Percentiles rank a stretch among this genome's conserved stretches.
Evolutionary conservation across 2,329 filamentous ascomycete species (phyloP).

Genomic region (Colletotrichum destructivum): DNA sequence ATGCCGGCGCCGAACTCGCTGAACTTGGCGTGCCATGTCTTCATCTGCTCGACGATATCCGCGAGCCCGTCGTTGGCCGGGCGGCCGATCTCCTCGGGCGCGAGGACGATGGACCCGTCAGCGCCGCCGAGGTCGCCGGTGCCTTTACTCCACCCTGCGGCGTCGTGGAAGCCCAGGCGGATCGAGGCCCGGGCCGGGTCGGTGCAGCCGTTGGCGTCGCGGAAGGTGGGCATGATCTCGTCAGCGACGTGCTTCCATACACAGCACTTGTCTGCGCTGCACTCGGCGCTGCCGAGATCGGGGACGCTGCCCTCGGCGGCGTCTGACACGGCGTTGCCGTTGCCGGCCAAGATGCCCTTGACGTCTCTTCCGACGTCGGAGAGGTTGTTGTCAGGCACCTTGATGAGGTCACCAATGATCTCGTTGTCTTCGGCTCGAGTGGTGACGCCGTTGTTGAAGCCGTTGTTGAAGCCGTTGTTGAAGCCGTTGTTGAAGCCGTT

Average conservation of each 20-base stretch:
- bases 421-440: slow-evolving; percentile 23
- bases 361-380: slow-evolving; percentile 54
- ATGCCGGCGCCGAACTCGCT: slow-evolving; percentile 59
- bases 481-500: not conserved
- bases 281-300: slow-evolving; percentile 40
- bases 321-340: slow-evolving; percentile 27
- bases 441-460: not conserved
- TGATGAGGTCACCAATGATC: slow-evolving; percentile 58
- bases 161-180: slow-evolving; percentile 65
- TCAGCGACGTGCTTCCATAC: slow-evolving; percentile 60
- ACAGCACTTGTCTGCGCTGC: slow-evolving; percentile 60
- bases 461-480: not conserved
- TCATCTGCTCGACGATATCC: slow-evolving; percentile 57
- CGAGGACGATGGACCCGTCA: slow-evolving; percentile 61
- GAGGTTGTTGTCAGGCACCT: slow-evolving; percentile 49
- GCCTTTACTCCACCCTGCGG: slow-evolving; percentile 58
- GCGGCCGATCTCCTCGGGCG: slow-evolving; percentile 51
- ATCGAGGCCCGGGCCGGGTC: slow-evolving; percentile 60
- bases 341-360: slow-evolving; percentile 53
- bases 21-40: slow-evolving; percentile 59
- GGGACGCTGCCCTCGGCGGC: slow-evolving; percentile 45
- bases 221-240: slow-evolving; percentile 55
- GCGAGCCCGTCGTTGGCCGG: slow-evolving; percentile 64
- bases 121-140: slow-evolving; percentile 58
- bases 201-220: slow-evolving; percentile 57